These are phyloP conservation scores for Spinellus fusiger DNA, from an alignment of 192 early-diverging fungal genomes.

Conservation along the genomic window DNA sequence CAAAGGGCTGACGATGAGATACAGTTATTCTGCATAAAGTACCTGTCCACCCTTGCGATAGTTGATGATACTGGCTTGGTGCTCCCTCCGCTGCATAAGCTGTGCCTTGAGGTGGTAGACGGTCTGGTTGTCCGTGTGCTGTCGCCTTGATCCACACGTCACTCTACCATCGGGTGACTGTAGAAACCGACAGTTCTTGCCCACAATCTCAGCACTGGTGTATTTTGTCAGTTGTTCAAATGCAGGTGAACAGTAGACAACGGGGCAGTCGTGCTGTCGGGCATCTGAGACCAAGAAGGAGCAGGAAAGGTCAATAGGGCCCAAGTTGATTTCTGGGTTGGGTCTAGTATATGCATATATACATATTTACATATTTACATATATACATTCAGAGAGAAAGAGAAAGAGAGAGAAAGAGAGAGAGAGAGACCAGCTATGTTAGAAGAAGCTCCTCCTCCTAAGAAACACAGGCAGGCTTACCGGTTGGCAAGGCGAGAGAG, in stretches of 20 bases:
- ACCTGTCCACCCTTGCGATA: constrained; percentile 52
- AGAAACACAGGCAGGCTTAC: too few species aligned
- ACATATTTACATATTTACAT: not conserved
- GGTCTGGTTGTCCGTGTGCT: constrained; percentile 44
- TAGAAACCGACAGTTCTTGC: constrained; percentile 38
- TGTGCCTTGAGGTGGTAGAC: constrained; percentile 40
- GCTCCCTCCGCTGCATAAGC: constrained; percentile 39
- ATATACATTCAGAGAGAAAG: not conserved
- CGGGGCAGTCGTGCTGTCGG: constrained; percentile 43
- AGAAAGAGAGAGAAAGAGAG: too few species aligned
- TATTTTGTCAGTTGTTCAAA: constrained; percentile 53
- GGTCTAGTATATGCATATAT: constrained; percentile 27
- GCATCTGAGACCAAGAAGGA: constrained; percentile 41
- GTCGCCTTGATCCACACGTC: constrained; percentile 31
- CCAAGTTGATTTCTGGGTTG: constrained; percentile 53
- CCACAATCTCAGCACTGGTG: constrained; percentile 24
- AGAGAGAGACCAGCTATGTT: too few species aligned
- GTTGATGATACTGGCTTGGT: constrained; percentile 57
- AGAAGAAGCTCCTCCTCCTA: too few species aligned
- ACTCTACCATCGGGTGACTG: constrained; percentile 41
- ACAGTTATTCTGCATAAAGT: not conserved
- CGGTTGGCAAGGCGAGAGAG: constrained; percentile 7
- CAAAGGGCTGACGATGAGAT: constrained; percentile 39
- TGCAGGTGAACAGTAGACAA: constrained; percentile 54
- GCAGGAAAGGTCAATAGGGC: constrained; percentile 51